Percentiles rank a stretch among this genome's conserved stretches.
Evolutionary conservation across 108 stramenopile species (phyloP).

Genomic region (Skeletonema tropicum): DNA sequence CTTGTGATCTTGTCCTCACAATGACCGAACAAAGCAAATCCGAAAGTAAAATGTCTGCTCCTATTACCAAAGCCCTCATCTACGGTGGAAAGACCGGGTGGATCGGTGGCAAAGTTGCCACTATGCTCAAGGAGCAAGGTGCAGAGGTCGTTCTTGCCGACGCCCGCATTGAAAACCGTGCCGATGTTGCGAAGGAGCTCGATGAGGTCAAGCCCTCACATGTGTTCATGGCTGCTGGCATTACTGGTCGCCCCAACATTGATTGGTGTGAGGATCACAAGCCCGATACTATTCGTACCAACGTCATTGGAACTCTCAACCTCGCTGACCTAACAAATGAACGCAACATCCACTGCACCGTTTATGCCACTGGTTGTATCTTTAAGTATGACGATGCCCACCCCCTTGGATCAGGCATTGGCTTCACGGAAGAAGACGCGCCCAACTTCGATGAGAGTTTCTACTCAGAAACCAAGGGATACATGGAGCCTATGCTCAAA

Average conservation of each 20-base stretch:
- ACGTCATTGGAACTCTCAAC: slow-evolving; percentile 97
- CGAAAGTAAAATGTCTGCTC: slow-evolving; percentile 6
- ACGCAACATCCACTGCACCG: slow-evolving; percentile 94
- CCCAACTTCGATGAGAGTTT: slow-evolving; percentile 98
- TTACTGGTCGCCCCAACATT: slow-evolving; percentile 99
- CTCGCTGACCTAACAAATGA: slow-evolving; percentile 89
- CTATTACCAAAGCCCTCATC: slow-evolving; percentile 79
- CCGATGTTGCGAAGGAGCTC: slow-evolving; percentile 85
- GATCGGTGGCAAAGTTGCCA: slow-evolving; percentile 93
- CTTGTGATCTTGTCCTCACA: background rate
- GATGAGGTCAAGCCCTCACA: slow-evolving; percentile 93
- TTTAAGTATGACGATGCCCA: slow-evolving; percentile 98
- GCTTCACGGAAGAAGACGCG: slow-evolving; percentile 95
- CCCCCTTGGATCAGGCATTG: slow-evolving; percentile 89
- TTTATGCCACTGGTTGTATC: slow-evolving; percentile 99
- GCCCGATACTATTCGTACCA: slow-evolving; percentile 95
- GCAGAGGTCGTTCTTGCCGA: slow-evolving; percentile 87
- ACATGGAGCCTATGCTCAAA: slow-evolving; percentile 96
- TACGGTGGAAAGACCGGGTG: slow-evolving; percentile 98
- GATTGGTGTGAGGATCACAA: slow-evolving; percentile 99
- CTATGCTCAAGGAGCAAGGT: slow-evolving; percentile 79
- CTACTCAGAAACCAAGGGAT: slow-evolving; percentile 98
- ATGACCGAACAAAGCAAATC: background rate
- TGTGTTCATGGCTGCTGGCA: slow-evolving; percentile 97
- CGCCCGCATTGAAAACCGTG: slow-evolving; percentile 93